Base-by-base conservation (phyloP, 1,139 yeast species). In the Hemisphaericaspora xylanilytica region DNA sequence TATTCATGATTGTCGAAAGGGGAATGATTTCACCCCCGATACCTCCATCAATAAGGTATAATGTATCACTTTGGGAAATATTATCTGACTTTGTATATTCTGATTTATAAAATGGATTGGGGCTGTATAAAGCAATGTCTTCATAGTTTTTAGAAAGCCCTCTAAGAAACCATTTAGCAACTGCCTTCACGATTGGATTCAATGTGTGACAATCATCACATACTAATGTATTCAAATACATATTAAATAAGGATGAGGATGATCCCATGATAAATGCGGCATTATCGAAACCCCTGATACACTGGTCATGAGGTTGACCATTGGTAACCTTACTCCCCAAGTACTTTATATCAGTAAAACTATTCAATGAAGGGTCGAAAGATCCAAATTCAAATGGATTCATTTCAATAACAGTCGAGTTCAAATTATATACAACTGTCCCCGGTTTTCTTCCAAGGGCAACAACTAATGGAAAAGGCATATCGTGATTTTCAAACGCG, bases 221-320 rank as follows among this genome's bases (percentile, higher is more conserved):
- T 43, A 81, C 82, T 45, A 84, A 61, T 42, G 76, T 76, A 42
- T 83, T 64, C 32, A 85, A 58, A 50, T 83, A 80, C 55, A 80
- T 79, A 61, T 86, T 86, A 65, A 87, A 88, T 41, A 88, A 66
- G 1, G 92, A 72, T 9, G 74, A 67, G 2, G 74, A 68, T 0
- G 76, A 70, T 2, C 75, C 76, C 67, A 70, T 57, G 12, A 70
- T 47, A 43, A 61, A 71, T 4, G 75, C 76, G 1, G 73, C 70
- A 44, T 70, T 70, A 45, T 70, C 77, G 45, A 56, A 67, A 22
- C 69, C 68, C 1, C 49, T 59, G 5, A 61, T 49, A 46, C 75
- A 71, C 1, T 21, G 8, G 21, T 46, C 50, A 33, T 52, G 51
- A 7, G 68, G 61, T 13, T 45, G 41, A 4, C 72, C 72, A 43